Conservation (phyloP, 2,329 filamentous ascomycete genomes). For the Sporothrix pallida region DNA sequence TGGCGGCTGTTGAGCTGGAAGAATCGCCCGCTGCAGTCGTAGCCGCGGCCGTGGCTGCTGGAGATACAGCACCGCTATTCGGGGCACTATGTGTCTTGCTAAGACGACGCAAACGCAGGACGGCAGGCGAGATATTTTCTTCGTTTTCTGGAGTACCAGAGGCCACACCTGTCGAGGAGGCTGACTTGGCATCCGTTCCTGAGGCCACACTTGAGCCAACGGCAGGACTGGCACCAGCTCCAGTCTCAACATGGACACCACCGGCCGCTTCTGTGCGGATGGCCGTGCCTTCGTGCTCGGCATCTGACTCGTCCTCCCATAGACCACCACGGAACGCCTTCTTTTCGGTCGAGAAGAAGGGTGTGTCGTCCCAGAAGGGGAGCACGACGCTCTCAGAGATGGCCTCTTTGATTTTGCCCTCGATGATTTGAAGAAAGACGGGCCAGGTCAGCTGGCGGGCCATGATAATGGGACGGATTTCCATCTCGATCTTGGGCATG, state of each 20-base stretch:
- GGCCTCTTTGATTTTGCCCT: slow-evolving; percentile 92
- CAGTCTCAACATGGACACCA: slow-evolving; percentile 53
- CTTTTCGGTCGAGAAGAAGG: slow-evolving; percentile 81
- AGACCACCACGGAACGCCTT: slow-evolving; percentile 87
- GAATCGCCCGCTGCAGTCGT: neutral
- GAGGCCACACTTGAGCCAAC: neutral
- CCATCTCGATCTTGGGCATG: slow-evolving; percentile 92
- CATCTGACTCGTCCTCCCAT: slow-evolving; percentile 61
- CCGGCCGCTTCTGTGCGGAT: slow-evolving; percentile 48
- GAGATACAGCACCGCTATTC: slow-evolving; percentile 42
- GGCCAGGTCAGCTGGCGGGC: slow-evolving; percentile 94
- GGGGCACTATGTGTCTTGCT: slow-evolving; percentile 64
- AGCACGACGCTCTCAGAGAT: slow-evolving; percentile 88
- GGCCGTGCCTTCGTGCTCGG: slow-evolving; percentile 45
- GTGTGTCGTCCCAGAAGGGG: slow-evolving; percentile 95
- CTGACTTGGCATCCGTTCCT: neutral
- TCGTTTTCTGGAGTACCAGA: slow-evolving; percentile 49
- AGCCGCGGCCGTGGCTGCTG: slow-evolving; percentile 54
- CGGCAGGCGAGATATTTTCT: slow-evolving; percentile 45
- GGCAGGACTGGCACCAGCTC: neutral
- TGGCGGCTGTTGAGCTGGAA: neutral
- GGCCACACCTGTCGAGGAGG: slow-evolving; percentile 8
- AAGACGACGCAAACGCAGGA: slow-evolving; percentile 49
- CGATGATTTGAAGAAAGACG: slow-evolving; percentile 88
- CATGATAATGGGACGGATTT: slow-evolving; percentile 95